phyloP scores from a whole-genome alignment of 2,329 filamentous ascomycete genomes.

The Phyllosticta paracitricarpa region DNA sequence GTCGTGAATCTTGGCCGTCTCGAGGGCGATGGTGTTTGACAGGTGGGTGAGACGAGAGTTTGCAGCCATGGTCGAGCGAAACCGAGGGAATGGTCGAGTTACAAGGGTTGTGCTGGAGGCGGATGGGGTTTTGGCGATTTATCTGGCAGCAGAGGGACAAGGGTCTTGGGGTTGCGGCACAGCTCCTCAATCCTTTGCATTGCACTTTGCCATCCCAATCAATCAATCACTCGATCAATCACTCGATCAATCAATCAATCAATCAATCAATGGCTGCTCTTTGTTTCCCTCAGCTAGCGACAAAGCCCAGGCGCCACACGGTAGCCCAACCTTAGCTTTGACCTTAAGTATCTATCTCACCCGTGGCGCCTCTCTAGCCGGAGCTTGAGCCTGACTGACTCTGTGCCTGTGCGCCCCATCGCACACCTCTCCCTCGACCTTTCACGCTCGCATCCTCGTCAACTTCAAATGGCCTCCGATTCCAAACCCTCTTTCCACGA shows the following conservation, averaged over 20 bases:
- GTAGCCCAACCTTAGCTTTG: too few species aligned
- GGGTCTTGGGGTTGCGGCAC: neutral
- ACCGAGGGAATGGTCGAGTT: neutral
- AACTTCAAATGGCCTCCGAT: neutral
- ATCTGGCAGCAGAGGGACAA: neutral
- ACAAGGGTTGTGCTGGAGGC: neutral
- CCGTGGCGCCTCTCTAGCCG: neutral
- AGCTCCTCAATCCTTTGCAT: neutral
- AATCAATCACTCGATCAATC: too few species aligned
- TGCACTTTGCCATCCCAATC: too few species aligned
- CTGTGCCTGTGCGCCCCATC: neutral
- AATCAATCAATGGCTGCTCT: too few species aligned
- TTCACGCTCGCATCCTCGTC: neutral
- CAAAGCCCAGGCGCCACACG: neutral
- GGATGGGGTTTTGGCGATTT: neutral
- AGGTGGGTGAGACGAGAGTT: constrained; percentile 12
- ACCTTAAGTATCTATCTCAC: neutral
- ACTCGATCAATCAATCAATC: too few species aligned
- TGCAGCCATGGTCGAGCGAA: neutral
- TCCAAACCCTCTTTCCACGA: constrained; percentile 4
- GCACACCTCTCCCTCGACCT: neutral
- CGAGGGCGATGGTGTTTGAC: constrained; percentile 10
- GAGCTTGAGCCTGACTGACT: neutral
- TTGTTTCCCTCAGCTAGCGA: neutral
- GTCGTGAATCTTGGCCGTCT: constrained; percentile 14